Evolutionary conservation across 495 filamentous ascomycete species (phyloP).

Genomic region (Sporormia fimetaria): DNA sequence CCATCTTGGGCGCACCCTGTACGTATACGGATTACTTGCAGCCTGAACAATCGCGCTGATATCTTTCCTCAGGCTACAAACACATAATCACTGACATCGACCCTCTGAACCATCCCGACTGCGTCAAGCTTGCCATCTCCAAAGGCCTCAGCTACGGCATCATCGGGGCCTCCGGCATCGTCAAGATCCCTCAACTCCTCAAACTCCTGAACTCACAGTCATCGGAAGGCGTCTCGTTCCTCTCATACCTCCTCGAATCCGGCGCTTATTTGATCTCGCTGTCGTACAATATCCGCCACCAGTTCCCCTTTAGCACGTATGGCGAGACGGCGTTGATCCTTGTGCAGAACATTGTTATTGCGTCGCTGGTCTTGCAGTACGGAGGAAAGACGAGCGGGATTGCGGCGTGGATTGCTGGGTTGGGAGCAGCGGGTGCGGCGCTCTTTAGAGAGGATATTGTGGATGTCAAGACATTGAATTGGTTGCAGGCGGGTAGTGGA

Average conservation of each 20-base stretch:
- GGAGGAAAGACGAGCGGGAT: slow-evolving; percentile 48
- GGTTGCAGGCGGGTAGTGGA: slow-evolving; percentile 77
- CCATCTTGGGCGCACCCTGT: slow-evolving; percentile 75
- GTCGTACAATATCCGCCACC: slow-evolving; percentile 78
- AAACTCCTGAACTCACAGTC: slow-evolving; percentile 74
- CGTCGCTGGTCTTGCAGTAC: slow-evolving; percentile 71
- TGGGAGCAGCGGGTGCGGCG: slow-evolving; percentile 55
- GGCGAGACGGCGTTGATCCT: slow-evolving; percentile 88
- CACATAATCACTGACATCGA: slow-evolving; percentile 71
- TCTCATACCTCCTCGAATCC: slow-evolving; percentile 85
- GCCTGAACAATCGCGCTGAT: too few species aligned
- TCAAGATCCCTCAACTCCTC: slow-evolving; percentile 93
- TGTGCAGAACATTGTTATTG: slow-evolving; percentile 81
- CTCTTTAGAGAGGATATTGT: slow-evolving; percentile 56
- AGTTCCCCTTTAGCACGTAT: slow-evolving; percentile 90
- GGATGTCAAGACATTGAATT: slow-evolving; percentile 54
- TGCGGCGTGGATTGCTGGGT: slow-evolving; percentile 61
- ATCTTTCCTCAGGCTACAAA: slow-evolving; percentile 73
- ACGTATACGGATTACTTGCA: too few species aligned
- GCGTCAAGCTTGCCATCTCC: slow-evolving; percentile 76
- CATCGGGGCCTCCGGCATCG: slow-evolving; percentile 71
- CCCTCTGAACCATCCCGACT: slow-evolving; percentile 52
- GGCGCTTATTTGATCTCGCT: slow-evolving; percentile 71
- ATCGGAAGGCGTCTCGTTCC: slow-evolving; percentile 71
- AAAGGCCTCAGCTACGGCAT: slow-evolving; percentile 90